Evolutionary conservation across 371 early-diverging fungal genomes (phyloP).

Genomic region (Sporodiniella umbellata): DNA sequence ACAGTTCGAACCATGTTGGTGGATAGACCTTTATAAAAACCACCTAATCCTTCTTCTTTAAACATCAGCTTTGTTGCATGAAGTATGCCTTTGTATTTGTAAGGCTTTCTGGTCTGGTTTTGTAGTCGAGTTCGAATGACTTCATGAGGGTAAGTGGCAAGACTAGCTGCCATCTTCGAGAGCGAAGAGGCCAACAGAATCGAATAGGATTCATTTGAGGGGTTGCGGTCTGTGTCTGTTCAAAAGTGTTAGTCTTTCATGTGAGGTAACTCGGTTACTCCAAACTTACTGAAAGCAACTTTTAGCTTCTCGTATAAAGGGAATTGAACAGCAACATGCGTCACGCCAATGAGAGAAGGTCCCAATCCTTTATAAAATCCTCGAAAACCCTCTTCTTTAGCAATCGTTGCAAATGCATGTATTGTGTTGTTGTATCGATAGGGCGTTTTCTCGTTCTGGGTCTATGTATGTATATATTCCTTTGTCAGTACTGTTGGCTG

Average conservation of each 20-base stretch:
- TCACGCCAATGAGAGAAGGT: constrained; percentile 85
- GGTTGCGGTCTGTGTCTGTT: constrained; percentile 8
- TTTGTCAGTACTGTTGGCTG: no score
- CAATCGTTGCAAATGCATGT: constrained; percentile 72
- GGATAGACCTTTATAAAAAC: constrained; percentile 86
- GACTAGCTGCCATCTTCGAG: constrained; percentile 87
- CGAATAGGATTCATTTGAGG: constrained; percentile 37
- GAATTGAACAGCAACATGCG: constrained; percentile 94
- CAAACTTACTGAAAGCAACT: constrained; percentile 20
- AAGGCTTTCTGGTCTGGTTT: constrained; percentile 71
- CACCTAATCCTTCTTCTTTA: constrained; percentile 74
- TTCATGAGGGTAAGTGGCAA: constrained; percentile 83
- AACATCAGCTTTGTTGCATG: constrained; percentile 72
- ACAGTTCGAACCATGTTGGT: constrained; percentile 89
- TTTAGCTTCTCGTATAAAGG: constrained; percentile 93
- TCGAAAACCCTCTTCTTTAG: constrained; percentile 64
- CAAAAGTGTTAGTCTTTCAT: not conserved
- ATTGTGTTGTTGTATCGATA: constrained; percentile 70
- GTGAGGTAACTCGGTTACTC: not conserved
- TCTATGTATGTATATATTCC: no score
- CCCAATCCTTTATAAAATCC: constrained; percentile 91
- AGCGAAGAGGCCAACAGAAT: constrained; percentile 78
- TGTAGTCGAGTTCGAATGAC: constrained; percentile 88
- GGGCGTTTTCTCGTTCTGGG: constrained; percentile 66
- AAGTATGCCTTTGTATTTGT: constrained; percentile 74